phyloP scores from a whole-genome alignment of 129 eudicot species.

The Arctium lappa region DNA sequence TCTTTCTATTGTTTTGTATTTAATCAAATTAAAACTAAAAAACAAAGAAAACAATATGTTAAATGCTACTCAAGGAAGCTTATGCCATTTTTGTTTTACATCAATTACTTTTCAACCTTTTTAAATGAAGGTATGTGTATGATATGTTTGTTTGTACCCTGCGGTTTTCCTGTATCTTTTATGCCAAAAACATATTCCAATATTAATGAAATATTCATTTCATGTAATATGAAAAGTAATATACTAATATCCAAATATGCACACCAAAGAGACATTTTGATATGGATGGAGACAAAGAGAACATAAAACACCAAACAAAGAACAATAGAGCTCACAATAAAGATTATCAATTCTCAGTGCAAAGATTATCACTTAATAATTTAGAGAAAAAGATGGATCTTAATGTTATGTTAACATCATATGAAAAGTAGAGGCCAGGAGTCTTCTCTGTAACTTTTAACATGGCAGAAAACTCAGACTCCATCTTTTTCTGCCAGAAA shows the following conservation, averaged over 20 bases:
- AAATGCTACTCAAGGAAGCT: background rate
- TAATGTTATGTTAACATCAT: slow-evolving; percentile 89
- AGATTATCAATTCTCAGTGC: background rate
- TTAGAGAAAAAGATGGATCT: slow-evolving; percentile 46
- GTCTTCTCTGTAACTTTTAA: slow-evolving; percentile 75
- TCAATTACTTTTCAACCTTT: background rate
- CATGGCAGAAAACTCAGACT: slow-evolving; percentile 68
- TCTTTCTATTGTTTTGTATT: background rate
- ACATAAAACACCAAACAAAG: background rate
- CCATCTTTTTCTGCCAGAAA: slow-evolving; percentile 78
- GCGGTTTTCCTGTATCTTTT: background rate
- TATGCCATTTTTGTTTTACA: background rate
- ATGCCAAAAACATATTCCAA: too few species aligned
- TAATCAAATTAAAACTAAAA: background rate
- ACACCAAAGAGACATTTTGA: background rate
- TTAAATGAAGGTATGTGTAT: background rate
- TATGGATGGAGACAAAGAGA: background rate
- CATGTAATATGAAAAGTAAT: slow-evolving; percentile 13
- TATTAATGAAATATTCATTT: background rate
- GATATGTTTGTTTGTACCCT: background rate
- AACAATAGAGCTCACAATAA: background rate
- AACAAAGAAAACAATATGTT: background rate
- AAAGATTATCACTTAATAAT: background rate
- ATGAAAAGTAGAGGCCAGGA: slow-evolving; percentile 83
- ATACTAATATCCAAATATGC: background rate